Conservation (phyloP, 2,329 filamentous ascomycete genomes). For the Pestalotiopsis sp. region DNA sequence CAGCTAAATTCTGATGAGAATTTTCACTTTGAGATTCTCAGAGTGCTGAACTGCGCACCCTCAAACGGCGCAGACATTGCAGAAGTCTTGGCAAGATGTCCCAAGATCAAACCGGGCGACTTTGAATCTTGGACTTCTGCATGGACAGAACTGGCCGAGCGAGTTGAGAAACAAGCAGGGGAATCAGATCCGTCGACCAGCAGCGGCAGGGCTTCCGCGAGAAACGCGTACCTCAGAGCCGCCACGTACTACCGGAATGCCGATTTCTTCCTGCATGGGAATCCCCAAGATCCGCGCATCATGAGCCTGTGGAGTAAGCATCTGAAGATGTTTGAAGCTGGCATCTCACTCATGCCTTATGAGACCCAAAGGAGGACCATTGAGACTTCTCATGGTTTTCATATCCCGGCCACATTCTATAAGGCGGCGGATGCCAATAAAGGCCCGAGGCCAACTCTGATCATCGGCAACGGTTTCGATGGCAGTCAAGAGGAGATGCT, state of each 20-base stretch:
- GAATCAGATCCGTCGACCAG: background rate
- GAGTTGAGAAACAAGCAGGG: background rate
- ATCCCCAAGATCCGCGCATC: conserved; percentile 13
- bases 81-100: conserved; percentile 27
- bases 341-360: background rate
- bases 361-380: background rate
- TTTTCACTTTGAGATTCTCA: conserved; percentile 27
- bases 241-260: background rate
- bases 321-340: background rate
- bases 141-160: background rate
- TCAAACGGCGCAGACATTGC: conserved; percentile 27
- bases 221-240: background rate
- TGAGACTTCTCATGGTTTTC: background rate
- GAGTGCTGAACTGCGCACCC: conserved; percentile 18
- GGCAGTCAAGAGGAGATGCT: conserved; percentile 45
- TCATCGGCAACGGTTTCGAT: conserved; percentile 47
- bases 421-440: background rate
- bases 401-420: background rate
- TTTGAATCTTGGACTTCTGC: background rate
- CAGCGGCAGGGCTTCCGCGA: background rate
- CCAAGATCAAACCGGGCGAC: background rate
- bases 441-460: conserved; percentile 34
- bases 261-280: background rate
- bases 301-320: conserved; percentile 12
- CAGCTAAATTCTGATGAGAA: conserved; percentile 14